Base-by-base conservation (phyloP, 306 rosid genomes). In the Abrus precatorius region DNA sequence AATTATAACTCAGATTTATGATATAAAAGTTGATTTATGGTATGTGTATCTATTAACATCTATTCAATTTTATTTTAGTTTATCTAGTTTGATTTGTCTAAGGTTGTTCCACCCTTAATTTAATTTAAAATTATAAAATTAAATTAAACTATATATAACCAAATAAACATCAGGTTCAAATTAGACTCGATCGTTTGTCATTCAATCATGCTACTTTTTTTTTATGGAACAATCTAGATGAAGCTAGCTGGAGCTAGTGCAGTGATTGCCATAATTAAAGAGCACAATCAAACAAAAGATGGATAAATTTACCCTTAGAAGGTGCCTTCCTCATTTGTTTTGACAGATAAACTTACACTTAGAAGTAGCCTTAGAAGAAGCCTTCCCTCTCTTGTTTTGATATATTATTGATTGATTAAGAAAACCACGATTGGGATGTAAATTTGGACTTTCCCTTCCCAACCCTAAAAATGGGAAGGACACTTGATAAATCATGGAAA, bases 241-340 rank as follows among this genome's bases (percentile, higher is more conserved):
- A 49, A 12, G 14, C 54, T 49, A 56, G 62, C 12, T 56, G 34
- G 33, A 5, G 10, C 43, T 53, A 12, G 67, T 54, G 65, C n/a
- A 40, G 34, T 66, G 41, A 52, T n/a, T 48, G 55, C n/a, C 20
- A 32, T 43, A 28, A 52, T 30, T 40, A 74, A 65, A 72, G 8
- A 43, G 38, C 44, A 57, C 28, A 28, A 68, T 27, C 44, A 47
- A 50, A 68, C 9, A 47, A 75, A 82, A 67, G 61, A 52, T 1
- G 68, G 56, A 75, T 47, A 40, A 63, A 60, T 29, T 74, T 45
- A 64, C 40, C 69, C 63, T 56, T 50, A 55, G 80, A 74, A 75
- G 3, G 71, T 10, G n/a, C 45, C 9, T 41, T 29, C 74, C 59
- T 28, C 14, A 32, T 7, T 45, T 53, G 7, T 44, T 54, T 7